Base-by-base conservation (phyloP, 2,329 filamentous ascomycete species). In the Colletotrichum spinosum region DNA sequence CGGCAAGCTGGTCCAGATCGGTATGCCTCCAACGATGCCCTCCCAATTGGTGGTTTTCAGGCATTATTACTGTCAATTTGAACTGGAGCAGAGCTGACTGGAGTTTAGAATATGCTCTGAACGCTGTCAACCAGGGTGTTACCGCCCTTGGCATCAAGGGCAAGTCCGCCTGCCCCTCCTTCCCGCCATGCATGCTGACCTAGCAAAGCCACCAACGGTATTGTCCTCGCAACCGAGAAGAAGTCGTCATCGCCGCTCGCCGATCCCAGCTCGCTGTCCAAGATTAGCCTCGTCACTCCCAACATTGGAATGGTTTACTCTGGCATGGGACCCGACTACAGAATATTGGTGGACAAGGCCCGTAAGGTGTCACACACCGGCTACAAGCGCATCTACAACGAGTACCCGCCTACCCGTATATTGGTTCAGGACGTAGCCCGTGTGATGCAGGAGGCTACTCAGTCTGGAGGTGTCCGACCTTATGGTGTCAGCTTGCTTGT, bases 281-380 rank as follows among this genome's bases (percentile, higher is more conserved):
- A 99, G 86, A 93, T 99, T 84, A 97, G 93, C 79, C 89, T 97
- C 78, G 94, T 99, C 83, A 99, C 96, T 52, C 96, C 96, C 75
- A 96, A 99, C 86, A 98, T 99, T 80, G 96, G 96, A 79, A 97
- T 98, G 93, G 96, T 99, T 74, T 99, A 99, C 84, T 94, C 94
- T 56, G 96, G 96, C 78, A 99, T 99, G 96, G 95, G 96, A 37
- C 96, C 96, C 66, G 96, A 99, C 81, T 99, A 98, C 84, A 90
- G 96, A 79, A 93, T 99, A 63, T 88, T 99, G 59, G 96, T 98
- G 73, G 96, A 99, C 85, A 95, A 94, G 81, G 96, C 96, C 72
- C 94, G 96, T 77, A 99, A 98, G 82, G 96, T 97, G 71, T 97
- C 94, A 61, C 96, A 99, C 83, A 97, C 96, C 52, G 92, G 90